phyloP scores from a whole-genome alignment of 2,329 filamentous ascomycete genomes.

The Penicillium sp. region DNA sequence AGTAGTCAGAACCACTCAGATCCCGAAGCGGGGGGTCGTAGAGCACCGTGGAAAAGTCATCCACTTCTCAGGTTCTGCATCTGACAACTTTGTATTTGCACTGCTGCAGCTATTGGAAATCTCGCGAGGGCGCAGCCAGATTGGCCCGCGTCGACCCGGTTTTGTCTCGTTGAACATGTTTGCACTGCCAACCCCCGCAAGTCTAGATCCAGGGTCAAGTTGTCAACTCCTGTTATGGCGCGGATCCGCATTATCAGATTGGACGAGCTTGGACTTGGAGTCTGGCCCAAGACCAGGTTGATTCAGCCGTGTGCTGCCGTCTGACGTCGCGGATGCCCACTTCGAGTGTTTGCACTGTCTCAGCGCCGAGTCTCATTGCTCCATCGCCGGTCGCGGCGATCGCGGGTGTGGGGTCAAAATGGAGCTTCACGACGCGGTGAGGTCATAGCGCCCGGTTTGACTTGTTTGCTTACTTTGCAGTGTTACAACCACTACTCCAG shows the following conservation, averaged over 20 bases:
- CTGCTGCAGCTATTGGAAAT: background rate
- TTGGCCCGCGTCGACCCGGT: conserved; percentile 17
- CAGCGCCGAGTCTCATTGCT: background rate
- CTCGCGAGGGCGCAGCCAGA: conserved; percentile 9
- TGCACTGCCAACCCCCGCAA: conserved; percentile 24
- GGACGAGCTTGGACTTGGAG: conserved; percentile 6
- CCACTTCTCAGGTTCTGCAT: background rate
- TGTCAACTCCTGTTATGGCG: conserved; percentile 3
- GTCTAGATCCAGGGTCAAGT: conserved; percentile 18
- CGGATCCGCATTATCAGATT: conserved; percentile 15
- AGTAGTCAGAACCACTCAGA: conserved; percentile 8
- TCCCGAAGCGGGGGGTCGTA: background rate
- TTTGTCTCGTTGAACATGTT: conserved; percentile 21
- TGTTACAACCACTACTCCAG: too few species aligned
- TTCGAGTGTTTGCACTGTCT: conserved; percentile 17
- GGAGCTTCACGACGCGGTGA: conserved; percentile 11
- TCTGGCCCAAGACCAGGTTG: background rate
- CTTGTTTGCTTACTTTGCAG: conserved; percentile 15
- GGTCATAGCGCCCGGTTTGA: conserved; percentile 23
- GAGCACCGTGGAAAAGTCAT: conserved; percentile 2
- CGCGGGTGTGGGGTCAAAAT: conserved; percentile 12
- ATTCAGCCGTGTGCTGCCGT: conserved; percentile 12
- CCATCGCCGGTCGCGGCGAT: conserved; percentile 1
- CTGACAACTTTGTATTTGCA: background rate
- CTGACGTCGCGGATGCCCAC: conserved; percentile 17